Evolutionary conservation across 805 yeast species (phyloP).

Genomic region (Metschnikowia koreensis): DNA sequence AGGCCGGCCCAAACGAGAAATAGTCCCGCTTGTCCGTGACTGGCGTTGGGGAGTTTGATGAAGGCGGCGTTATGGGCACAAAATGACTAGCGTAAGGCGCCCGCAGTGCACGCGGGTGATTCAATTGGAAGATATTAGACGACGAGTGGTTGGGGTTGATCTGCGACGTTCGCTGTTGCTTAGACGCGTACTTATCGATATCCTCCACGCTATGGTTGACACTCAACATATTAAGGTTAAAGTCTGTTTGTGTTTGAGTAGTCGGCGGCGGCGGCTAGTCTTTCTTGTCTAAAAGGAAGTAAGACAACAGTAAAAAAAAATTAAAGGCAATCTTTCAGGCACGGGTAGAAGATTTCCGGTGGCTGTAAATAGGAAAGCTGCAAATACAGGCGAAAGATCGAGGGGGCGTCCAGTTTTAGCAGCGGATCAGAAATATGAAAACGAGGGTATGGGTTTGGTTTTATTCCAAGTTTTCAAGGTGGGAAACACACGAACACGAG

Average conservation of each 20-base stretch:
- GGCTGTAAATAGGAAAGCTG: neutral
- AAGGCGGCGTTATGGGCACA: conserved; percentile 31
- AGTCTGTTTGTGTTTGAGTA: too few species aligned
- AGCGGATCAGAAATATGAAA: neutral
- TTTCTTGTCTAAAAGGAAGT: too few species aligned
- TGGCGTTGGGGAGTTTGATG: conserved; percentile 33
- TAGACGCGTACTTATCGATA: conserved; percentile 12
- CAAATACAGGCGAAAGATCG: too few species aligned
- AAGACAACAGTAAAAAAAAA: too few species aligned
- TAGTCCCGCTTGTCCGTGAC: conserved; percentile 21
- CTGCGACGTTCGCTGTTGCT: conserved; percentile 20
- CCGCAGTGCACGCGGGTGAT: conserved; percentile 22
- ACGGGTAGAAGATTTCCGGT: neutral
- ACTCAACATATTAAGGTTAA: conserved; percentile 12
- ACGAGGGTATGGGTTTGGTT: neutral
- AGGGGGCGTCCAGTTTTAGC: neutral
- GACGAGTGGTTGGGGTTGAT: conserved; percentile 39
- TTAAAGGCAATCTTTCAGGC: neutral
- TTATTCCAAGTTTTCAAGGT: neutral
- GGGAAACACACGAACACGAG: neutral
- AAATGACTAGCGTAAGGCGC: conserved; percentile 23
- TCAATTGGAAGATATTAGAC: conserved; percentile 31
- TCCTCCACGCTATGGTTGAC: conserved; percentile 19
- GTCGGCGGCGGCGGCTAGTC: too few species aligned
- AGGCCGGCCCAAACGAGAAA: conserved; percentile 11